Evolutionary conservation across 495 filamentous ascomycete species (phyloP), one percentile per base, ranked within the genome.

Genomic region (Tuber umbilicatum): DNA sequence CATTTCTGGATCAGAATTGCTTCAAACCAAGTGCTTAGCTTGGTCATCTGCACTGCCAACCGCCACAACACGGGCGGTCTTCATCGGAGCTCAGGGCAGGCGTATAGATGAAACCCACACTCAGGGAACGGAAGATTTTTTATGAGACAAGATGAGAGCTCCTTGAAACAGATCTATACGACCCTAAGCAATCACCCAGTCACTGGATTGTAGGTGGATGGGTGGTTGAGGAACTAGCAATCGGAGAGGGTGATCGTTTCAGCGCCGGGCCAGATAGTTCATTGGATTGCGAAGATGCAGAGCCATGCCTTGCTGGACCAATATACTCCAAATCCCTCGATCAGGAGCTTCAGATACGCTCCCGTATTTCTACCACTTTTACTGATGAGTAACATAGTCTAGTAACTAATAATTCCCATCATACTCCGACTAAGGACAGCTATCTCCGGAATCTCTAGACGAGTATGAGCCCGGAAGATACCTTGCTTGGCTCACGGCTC

Each of bases 1-100:
- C 35, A 85, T 99, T 45, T 90, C 91, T 67, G 89, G 93, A 41
- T 84, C 98, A 69, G 94, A 94, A 81, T 92, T 92, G 12, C 92
- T 97, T 64, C 84, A 87, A 14, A 92, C 98, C 55, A 94, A 97
- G 82, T 90, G 90, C 75, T 86, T 99, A 77, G 93, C 94, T 69
- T 99, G 95, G 95, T 97, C 92, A 81, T 95, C 95, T 2, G 93
- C 93, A 23, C 85, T 93, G 23, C 96, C 95, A 10, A 97, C 95
- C 31, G 91, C 93, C 19, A 96, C 93, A 2, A 99, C 95, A 0
- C 87, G 95, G 70, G 95, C 98, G 85, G 98, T 99, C n/a, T 86
- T 99, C 5, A 83, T 99, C 41, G 95, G 96, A 35, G 90, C 94
- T 35, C 88, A 91, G 35, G 96, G 98, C 86, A 96, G 96, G 35